Conservation (phyloP, 306 rosid species). For the Chamaecrista fasciculata region DNA sequence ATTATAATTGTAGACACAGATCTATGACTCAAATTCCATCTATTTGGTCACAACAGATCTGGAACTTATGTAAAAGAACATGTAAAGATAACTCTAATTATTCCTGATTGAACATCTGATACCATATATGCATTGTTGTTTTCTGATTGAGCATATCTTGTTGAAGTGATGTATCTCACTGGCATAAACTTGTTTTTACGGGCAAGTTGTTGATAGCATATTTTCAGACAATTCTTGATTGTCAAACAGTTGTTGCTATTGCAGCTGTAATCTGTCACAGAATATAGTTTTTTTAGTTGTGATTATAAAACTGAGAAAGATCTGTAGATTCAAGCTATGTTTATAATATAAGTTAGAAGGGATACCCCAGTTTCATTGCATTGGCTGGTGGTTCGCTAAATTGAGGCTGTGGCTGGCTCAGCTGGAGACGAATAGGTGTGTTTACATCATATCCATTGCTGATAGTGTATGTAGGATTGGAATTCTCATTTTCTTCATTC, state of each 20-base stretch:
- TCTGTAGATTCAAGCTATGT: neutral
- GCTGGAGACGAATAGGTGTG: slow-evolving; percentile 58
- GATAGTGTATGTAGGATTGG: slow-evolving; percentile 33
- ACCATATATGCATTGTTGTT: slow-evolving; percentile 29
- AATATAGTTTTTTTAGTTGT: slow-evolving; percentile 16
- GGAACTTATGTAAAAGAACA: slow-evolving; percentile 24
- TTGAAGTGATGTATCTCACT: slow-evolving; percentile 37
- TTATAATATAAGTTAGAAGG: slow-evolving; percentile 23
- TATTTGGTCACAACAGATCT: neutral
- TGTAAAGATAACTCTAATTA: slow-evolving; percentile 24
- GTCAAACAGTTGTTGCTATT: slow-evolving; percentile 35
- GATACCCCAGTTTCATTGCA: slow-evolving; percentile 64
- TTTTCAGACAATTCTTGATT: slow-evolving; percentile 12
- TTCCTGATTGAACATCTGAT: slow-evolving; percentile 31
- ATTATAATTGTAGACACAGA: neutral
- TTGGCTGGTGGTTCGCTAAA: slow-evolving; percentile 42
- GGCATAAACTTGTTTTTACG: slow-evolving; percentile 31
- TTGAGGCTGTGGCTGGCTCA: slow-evolving; percentile 69
- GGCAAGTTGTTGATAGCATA: slow-evolving; percentile 31
- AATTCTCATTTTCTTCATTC: slow-evolving; percentile 35
- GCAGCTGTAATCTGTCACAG: slow-evolving; percentile 70
- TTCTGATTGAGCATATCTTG: slow-evolving; percentile 29
- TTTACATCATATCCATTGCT: slow-evolving; percentile 43
- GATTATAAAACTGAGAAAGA: neutral
- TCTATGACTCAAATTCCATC: neutral